Percentiles rank a stretch among this genome's conserved stretches.
These are phyloP conservation scores for Hanseniaspora taiwanica DNA, from an alignment of 805 yeast species.

Conservation along the genomic window DNA sequence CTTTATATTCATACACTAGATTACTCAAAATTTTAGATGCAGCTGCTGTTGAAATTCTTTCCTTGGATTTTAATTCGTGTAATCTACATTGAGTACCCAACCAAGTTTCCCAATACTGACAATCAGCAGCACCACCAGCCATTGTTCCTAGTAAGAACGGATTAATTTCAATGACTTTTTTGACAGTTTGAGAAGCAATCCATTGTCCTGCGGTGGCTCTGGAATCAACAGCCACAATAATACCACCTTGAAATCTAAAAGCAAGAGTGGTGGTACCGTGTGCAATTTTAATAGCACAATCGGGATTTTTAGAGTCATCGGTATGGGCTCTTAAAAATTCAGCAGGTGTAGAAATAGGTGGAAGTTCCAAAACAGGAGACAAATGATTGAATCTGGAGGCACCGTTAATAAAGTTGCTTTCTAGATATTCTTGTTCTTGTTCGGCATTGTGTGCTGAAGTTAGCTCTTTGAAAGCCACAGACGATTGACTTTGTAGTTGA, in stretches of 20 bases:
- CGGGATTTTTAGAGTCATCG: slow-evolving; percentile 85
- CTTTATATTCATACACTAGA: slow-evolving; percentile 85
- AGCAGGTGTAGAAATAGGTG: slow-evolving; percentile 80
- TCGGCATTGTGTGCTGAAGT: slow-evolving; percentile 4
- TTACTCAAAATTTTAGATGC: slow-evolving; percentile 89
- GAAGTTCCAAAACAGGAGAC: slow-evolving; percentile 54
- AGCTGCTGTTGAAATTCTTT: slow-evolving; percentile 90
- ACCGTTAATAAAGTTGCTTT: slow-evolving; percentile 25
- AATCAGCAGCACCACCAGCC: slow-evolving; percentile 99
- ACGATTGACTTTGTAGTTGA: slow-evolving; percentile 12
- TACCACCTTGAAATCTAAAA: slow-evolving; percentile 91
- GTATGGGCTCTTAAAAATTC: slow-evolving; percentile 96
- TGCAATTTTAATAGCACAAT: slow-evolving; percentile 89
- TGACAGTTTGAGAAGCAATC: slow-evolving; percentile 97
- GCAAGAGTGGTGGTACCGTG: slow-evolving; percentile 99
- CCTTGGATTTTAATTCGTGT: slow-evolving; percentile 88
- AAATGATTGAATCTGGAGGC: slow-evolving; percentile 18
- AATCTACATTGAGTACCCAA: slow-evolving; percentile 91
- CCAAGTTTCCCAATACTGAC: slow-evolving; percentile 99
- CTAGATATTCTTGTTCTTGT: slow-evolving; percentile 21
- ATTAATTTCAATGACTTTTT: slow-evolving; percentile 92
- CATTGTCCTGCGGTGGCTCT: slow-evolving; percentile 97
- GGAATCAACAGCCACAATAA: slow-evolving; percentile 92
- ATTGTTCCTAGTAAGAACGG: slow-evolving; percentile 90
- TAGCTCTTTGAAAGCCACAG: slow-evolving; percentile 14